A percentile compares a stretch with the other conserved stretches of the same genome.
These are phyloP conservation scores for Posidonia australis DNA, from an alignment of 106 monocot species.

Conservation along the genomic window DNA sequence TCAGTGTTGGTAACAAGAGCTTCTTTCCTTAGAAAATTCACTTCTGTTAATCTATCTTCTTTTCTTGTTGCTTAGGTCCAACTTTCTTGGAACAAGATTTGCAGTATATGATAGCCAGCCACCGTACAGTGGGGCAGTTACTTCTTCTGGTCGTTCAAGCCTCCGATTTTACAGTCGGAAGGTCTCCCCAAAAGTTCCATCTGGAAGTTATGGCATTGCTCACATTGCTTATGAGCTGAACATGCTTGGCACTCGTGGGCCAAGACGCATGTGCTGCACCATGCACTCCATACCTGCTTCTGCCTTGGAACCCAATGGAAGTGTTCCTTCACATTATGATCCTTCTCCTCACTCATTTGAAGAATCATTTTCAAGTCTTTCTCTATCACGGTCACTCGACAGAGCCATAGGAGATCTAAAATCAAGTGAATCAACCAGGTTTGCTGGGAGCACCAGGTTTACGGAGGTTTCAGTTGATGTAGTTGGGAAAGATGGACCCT, in stretches of 20 bases:
- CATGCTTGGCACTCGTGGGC: slow-evolving; percentile 26
- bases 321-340: neutral
- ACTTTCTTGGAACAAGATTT: slow-evolving; percentile 24
- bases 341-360: neutral
- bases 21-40: too few species aligned
- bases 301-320: slow-evolving; percentile 7
- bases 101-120: slow-evolving; percentile 21
- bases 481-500: slow-evolving; percentile 7
- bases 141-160: slow-evolving; percentile 14
- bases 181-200: slow-evolving; percentile 23
- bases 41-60: too few species aligned
- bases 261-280: slow-evolving; percentile 17
- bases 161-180: slow-evolving; percentile 15
- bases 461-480: slow-evolving; percentile 5
- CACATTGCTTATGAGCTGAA: slow-evolving; percentile 25
- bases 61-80: slow-evolving; percentile 8
- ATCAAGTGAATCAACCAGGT: slow-evolving; percentile 1
- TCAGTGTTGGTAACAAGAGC: too few species aligned
- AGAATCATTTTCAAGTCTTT: slow-evolving; percentile 1
- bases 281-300: slow-evolving; percentile 23
- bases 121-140: slow-evolving; percentile 6
- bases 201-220: slow-evolving; percentile 15
- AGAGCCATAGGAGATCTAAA: neutral
- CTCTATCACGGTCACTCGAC: neutral
- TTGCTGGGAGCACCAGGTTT: slow-evolving; percentile 1